These are phyloP conservation scores for Bryoerythrophyllum caledonicum DNA, from an alignment of 225 moss, liverwort and hornwort genomes.

Conservation along the genomic window DNA sequence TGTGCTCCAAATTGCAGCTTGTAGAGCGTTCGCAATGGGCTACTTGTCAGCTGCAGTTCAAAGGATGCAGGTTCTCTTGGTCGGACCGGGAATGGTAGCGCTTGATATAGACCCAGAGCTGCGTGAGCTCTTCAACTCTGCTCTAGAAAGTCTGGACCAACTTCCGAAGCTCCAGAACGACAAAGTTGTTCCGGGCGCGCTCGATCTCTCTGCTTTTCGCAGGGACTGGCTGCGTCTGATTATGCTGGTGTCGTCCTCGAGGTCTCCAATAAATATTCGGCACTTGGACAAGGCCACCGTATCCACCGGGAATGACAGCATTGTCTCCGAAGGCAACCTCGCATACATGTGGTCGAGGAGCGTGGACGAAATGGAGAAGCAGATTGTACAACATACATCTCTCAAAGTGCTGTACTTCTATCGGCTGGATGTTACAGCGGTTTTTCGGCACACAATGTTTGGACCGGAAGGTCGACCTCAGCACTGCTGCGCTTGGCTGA, in stretches of 20 bases:
- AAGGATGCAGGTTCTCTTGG: conserved; percentile 80
- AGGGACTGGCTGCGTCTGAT: conserved; percentile 91
- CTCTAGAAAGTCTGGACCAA: conserved; percentile 80
- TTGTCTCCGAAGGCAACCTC: conserved; percentile 94
- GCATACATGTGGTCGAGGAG: conserved; percentile 94
- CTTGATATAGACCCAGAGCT: conserved; percentile 96
- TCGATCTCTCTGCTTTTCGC: conserved; percentile 85
- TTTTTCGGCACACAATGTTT: conserved; percentile 98
- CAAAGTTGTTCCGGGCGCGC: conserved; percentile 67
- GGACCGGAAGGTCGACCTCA: conserved; percentile 98
- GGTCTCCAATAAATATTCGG: conserved; percentile 90
- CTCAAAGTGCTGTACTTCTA: conserved; percentile 92
- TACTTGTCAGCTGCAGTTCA: conserved; percentile 88
- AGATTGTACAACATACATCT: conserved; percentile 83
- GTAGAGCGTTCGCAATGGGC: conserved; percentile 88
- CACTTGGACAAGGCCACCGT: conserved; percentile 97
- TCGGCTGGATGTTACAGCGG: conserved; percentile 90
- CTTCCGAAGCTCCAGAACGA: conserved; percentile 90
- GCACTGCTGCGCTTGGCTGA: conserved; percentile 98
- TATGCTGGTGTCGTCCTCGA: conserved; percentile 93
- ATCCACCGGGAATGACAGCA: conserved; percentile 93
- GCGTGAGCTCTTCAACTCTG: conserved; percentile 86
- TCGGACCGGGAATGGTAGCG: conserved; percentile 99
- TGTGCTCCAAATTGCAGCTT: conserved; percentile 48
- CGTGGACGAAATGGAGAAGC: conserved; percentile 95